These are phyloP conservation scores for Achaetomium macrosporum DNA, from an alignment of 2,329 filamentous ascomycete genomes.

Conservation along the genomic window DNA sequence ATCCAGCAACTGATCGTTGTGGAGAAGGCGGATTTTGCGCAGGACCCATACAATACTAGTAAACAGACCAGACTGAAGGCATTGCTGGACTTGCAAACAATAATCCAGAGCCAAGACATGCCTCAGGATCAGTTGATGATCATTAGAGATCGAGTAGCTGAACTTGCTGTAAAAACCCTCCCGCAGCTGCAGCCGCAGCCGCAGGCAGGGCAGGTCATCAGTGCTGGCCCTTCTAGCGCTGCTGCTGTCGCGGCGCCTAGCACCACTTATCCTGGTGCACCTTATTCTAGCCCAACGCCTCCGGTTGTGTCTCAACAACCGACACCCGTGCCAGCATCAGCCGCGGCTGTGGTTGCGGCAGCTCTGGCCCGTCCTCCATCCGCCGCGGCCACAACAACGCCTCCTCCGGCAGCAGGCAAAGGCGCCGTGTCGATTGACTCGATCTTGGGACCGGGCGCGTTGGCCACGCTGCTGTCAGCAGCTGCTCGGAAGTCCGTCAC, in stretches of 20 bases:
- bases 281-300: constrained; percentile 29
- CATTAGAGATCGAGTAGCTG: constrained; percentile 78
- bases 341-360: constrained; percentile 27
- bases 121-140: constrained; percentile 75
- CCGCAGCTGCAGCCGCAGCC: constrained; percentile 25
- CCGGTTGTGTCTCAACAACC: constrained; percentile 31
- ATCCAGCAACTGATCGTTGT: constrained; percentile 71
- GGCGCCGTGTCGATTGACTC: constrained; percentile 48
- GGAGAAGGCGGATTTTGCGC: constrained; percentile 67
- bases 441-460: constrained; percentile 53
- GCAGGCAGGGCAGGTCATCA: constrained; percentile 24
- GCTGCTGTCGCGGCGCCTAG: constrained; percentile 6
- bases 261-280: constrained; percentile 5
- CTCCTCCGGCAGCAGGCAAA: constrained; percentile 10
- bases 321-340: constrained; percentile 33
- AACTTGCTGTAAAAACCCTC: constrained; percentile 62
- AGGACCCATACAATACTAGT: constrained; percentile 68
- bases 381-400: constrained; percentile 27
- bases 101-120: constrained; percentile 71
- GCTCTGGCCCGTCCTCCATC: constrained; percentile 29
- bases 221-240: constrained; percentile 24
- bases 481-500: constrained; percentile 43
- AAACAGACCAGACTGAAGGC: constrained; percentile 77
- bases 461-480: constrained; percentile 49
- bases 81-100: constrained; percentile 74